phyloP scores from a whole-genome alignment of 2,329 filamentous ascomycete genomes.

The Chrysoporthe cubensis region DNA sequence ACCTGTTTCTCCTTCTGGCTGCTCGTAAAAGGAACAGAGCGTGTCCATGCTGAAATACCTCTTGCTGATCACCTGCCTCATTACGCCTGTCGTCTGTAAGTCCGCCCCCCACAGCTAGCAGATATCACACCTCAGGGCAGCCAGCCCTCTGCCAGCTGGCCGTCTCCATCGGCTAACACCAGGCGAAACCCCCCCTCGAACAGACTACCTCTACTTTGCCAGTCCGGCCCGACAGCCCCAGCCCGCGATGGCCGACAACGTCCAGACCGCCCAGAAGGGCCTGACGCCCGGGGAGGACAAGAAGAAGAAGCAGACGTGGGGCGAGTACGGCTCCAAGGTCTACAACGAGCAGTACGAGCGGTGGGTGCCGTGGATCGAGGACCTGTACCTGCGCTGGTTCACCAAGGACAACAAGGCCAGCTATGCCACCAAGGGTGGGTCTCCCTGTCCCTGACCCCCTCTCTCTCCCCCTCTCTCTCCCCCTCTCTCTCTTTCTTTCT shows the following conservation, averaged over 20 bases:
- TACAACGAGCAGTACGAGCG: constrained; percentile 75
- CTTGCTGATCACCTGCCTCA: neutral
- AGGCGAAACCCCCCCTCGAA: too few relatives aligned
- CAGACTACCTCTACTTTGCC: constrained; percentile 14
- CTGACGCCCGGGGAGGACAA: constrained; percentile 15
- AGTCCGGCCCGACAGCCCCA: neutral
- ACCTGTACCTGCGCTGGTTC: constrained; percentile 72
- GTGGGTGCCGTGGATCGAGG: constrained; percentile 79
- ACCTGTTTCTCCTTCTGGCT: neutral
- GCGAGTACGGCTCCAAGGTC: constrained; percentile 49
- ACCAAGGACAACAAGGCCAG: constrained; percentile 78
- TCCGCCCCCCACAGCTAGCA: neutral
- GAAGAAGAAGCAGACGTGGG: constrained; percentile 25
- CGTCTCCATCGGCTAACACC: too few relatives aligned
- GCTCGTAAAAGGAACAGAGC: neutral
- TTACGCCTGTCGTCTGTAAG: constrained; percentile 14
- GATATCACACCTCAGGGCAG: too few relatives aligned
- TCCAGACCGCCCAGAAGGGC: constrained; percentile 6
- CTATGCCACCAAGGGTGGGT: constrained; percentile 69
- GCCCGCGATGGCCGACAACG: constrained; percentile 13
- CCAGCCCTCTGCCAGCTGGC: too few relatives aligned
- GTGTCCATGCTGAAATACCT: constrained; percentile 8
- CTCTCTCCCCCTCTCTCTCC: neutral
- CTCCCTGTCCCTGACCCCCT: neutral
- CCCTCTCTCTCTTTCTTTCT: too few relatives aligned